Evolutionary conservation across 1,139 yeast genomes (phyloP).

Genomic region (Suhomyces wounanorum): DNA sequence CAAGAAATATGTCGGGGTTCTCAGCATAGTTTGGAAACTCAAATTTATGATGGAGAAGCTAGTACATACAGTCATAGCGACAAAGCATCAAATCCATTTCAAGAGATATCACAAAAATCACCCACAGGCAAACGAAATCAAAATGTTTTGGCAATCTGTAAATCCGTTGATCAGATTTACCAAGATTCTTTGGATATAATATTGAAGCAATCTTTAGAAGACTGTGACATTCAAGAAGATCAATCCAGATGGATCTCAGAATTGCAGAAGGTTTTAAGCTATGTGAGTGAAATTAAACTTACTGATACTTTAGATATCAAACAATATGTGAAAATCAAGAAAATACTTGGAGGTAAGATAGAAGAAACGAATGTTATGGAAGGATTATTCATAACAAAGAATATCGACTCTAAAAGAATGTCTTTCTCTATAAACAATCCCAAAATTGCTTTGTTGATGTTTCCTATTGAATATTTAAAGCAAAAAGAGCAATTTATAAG

Average conservation of each 20-base stretch:
- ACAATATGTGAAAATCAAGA: conserved; percentile 83
- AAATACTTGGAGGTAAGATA: conserved; percentile 73
- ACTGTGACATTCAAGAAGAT: conserved; percentile 48
- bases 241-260: conserved; percentile 43
- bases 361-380: conserved; percentile 64
- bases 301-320: conserved; percentile 84
- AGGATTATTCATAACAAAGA: conserved; percentile 85
- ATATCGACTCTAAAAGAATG: conserved; percentile 83
- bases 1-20: background rate
- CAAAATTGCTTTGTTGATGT: conserved; percentile 76
- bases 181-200: conserved; percentile 36
- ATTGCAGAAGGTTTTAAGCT: conserved; percentile 27
- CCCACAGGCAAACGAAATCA: conserved; percentile 1
- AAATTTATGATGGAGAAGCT: background rate
- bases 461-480: conserved; percentile 84
- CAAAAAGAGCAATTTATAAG: conserved; percentile 76
- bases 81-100: conserved; percentile 2
- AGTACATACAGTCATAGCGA: background rate
- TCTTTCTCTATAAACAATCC: conserved; percentile 64
- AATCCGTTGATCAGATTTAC: conserved; percentile 21
- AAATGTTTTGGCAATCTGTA: background rate
- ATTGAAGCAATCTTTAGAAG: conserved; percentile 66
- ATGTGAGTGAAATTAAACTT: conserved; percentile 32
- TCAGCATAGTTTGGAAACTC: background rate
- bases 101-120: background rate